Evolutionary conservation across 345 rosid species (phyloP), one percentile per base, ranked within the genome.

Genomic region (Laguncularia racemosa): DNA sequence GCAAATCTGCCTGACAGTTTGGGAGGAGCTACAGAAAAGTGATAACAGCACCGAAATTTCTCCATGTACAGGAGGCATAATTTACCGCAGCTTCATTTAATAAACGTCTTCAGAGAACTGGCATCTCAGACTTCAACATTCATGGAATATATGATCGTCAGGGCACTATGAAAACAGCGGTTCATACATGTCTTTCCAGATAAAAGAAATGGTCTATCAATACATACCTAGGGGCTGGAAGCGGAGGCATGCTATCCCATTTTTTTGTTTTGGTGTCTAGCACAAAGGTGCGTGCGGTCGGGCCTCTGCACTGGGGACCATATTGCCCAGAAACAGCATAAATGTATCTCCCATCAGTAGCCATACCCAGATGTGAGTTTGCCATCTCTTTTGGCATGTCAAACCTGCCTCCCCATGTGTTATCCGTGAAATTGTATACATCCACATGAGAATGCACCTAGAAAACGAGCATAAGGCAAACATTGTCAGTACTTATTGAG

Each of bases 391-490:
- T 81, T 2, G 95, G 95, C 14, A 68, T 74, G 21, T 76, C 74
- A 50, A 90, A 74, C 59, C 78, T 84, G 5, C 57, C 86, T 33
- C 76, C 66, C 95, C 95, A 90, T 33, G 62, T 72, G 53, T 84
- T 79, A 57, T 78, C 71, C 16, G 75, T 80, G 68, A 86, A 84
- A 58, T 84, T 77, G 67, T 68, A 90, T 48, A 86, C 86, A 64
- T 90, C 95, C 53, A 84, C 90, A 73, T 90, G 92, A 57, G 90
- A 83, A 62, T 86, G 92, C 70, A 90, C 95, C 86, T 90, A 61
- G 64, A 60, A 48, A 58, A 59, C 26, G 44, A 11, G 53, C 61
- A 46, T 23, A 50, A 2, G 3, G 12, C 52, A 47, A 67, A 8
- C 13, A 46, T 3, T 7, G 15, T 23, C 19, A 40, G 21, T 19